Evolutionary conservation across 2,329 filamentous ascomycete genomes (phyloP).

Genomic region (Fusarium tjaetaba): DNA sequence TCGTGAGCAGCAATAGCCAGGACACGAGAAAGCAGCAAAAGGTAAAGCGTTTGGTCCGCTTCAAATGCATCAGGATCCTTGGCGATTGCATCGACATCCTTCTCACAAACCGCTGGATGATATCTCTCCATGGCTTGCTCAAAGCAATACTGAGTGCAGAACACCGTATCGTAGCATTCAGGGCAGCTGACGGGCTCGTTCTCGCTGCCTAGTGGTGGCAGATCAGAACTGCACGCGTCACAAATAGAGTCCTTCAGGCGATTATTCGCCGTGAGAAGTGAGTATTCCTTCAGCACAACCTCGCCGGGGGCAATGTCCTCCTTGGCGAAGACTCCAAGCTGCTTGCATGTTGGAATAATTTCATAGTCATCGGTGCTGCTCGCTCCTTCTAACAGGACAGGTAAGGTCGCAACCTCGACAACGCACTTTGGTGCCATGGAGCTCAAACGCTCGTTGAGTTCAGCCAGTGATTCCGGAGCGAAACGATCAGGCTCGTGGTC

Average conservation of each 20-base stretch:
- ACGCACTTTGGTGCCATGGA: slow-evolving; percentile 82
- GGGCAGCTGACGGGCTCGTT: slow-evolving; percentile 63
- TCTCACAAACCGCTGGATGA: slow-evolving; percentile 73
- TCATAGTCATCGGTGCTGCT: slow-evolving; percentile 60
- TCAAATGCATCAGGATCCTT: slow-evolving; percentile 70
- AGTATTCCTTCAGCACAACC: slow-evolving; percentile 81
- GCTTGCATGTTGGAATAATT: slow-evolving; percentile 70
- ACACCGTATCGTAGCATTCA: slow-evolving; percentile 73
- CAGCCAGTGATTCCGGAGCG: slow-evolving; percentile 72
- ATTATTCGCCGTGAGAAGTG: slow-evolving; percentile 88
- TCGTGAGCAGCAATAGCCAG: slow-evolving; percentile 72
- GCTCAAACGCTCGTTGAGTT: slow-evolving; percentile 76
- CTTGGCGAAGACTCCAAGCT: slow-evolving; percentile 91
- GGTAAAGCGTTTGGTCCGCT: slow-evolving; percentile 69
- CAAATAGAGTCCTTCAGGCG: slow-evolving; percentile 87
- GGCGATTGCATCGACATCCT: slow-evolving; percentile 71
- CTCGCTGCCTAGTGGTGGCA: slow-evolving; percentile 68
- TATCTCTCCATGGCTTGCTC: slow-evolving; percentile 67
- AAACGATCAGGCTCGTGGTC: slow-evolving; percentile 75
- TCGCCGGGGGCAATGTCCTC: slow-evolving; percentile 82
- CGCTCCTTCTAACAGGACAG: slow-evolving; percentile 70
- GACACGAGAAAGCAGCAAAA: slow-evolving; percentile 69
- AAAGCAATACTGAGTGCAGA: slow-evolving; percentile 70
- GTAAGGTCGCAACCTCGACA: slow-evolving; percentile 79
- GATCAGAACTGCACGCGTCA: slow-evolving; percentile 83